phyloP scores from a whole-genome alignment of 306 rosid species.

The Glycine tomentella region DNA sequence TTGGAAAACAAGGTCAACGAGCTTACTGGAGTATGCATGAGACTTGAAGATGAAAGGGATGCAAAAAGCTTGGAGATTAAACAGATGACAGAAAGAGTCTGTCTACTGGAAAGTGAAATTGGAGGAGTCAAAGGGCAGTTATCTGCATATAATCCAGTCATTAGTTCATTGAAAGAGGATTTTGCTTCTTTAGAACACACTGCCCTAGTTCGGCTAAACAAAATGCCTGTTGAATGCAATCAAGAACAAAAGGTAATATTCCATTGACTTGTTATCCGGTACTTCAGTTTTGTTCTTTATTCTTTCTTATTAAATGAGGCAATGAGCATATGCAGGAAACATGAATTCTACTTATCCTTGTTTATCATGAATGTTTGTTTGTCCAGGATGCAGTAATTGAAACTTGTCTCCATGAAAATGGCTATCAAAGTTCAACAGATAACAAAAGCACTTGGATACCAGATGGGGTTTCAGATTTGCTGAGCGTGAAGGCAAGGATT shows the following conservation, averaged over 20 bases:
- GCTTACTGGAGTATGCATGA: slow-evolving; percentile 71
- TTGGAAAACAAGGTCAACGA: slow-evolving; percentile 86
- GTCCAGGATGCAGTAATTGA: slow-evolving; percentile 59
- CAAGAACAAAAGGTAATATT: slow-evolving; percentile 61
- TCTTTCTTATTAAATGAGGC: slow-evolving; percentile 14
- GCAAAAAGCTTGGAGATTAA: slow-evolving; percentile 68
- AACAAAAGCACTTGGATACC: slow-evolving; percentile 39
- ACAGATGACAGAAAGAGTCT: slow-evolving; percentile 61
- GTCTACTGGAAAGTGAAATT: slow-evolving; percentile 73
- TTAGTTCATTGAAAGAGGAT: slow-evolving; percentile 79
- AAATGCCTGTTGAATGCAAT: slow-evolving; percentile 37
- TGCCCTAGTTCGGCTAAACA: slow-evolving; percentile 52
- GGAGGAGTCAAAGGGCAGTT: slow-evolving; percentile 69
- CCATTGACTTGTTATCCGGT: slow-evolving; percentile 27
- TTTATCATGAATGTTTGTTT: slow-evolving; percentile 35
- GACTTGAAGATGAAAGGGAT: slow-evolving; percentile 70
- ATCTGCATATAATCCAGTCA: slow-evolving; percentile 75
- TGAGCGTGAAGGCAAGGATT: slow-evolving; percentile 66
- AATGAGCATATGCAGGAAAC: slow-evolving; percentile 3
- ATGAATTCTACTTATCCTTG: slow-evolving; percentile 21
- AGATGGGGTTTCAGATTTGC: slow-evolving; percentile 72
- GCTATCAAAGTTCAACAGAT: slow-evolving; percentile 49
- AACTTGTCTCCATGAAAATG: slow-evolving; percentile 49
- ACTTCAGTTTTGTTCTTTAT: background rate
- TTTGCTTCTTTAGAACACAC: slow-evolving; percentile 76